Percentiles rank a stretch among this genome's conserved stretches.
These are phyloP conservation scores for Hyphodiscus sp. DNA, from an alignment of 2,329 filamentous ascomycete genomes.

Conservation along the genomic window DNA sequence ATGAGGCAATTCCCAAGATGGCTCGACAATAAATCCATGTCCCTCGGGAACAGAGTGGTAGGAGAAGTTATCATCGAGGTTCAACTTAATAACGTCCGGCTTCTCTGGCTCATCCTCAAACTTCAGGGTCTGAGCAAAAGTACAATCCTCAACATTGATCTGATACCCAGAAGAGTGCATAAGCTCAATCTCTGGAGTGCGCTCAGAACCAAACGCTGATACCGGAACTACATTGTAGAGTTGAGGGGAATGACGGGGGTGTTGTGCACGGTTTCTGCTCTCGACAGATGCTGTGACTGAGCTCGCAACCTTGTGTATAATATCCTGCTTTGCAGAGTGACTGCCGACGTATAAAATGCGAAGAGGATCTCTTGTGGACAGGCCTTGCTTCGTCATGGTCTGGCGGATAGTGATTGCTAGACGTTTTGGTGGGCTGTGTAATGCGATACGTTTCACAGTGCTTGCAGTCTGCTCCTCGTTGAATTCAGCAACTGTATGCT, in stretches of 20 bases:
- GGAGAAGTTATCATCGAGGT: slow-evolving; percentile 30
- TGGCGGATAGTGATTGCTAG: slow-evolving; percentile 40
- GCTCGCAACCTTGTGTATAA: slow-evolving; percentile 42
- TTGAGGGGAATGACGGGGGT: slow-evolving; percentile 31
- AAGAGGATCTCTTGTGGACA: slow-evolving; percentile 40
- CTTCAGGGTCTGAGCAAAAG: slow-evolving; percentile 32
- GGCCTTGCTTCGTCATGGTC: slow-evolving; percentile 41
- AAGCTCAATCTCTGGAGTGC: slow-evolving; percentile 43
- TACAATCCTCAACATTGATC: slow-evolving; percentile 45
- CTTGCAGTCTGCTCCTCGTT: slow-evolving; percentile 34
- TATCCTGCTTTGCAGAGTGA: slow-evolving; percentile 34
- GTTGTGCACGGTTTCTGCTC: slow-evolving; percentile 26
- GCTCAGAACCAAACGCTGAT: slow-evolving; percentile 40
- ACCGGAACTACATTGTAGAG: slow-evolving; percentile 47
- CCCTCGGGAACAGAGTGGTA: slow-evolving; percentile 34
- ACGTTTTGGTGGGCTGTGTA: slow-evolving; percentile 31
- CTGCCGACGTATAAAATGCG: slow-evolving; percentile 44
- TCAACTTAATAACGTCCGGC: slow-evolving; percentile 35
- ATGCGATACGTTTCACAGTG: slow-evolving; percentile 30
- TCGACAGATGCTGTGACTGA: slow-evolving; percentile 38
- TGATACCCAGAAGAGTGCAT: slow-evolving; percentile 45
- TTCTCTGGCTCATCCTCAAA: slow-evolving; percentile 30
- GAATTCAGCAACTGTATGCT: slow-evolving; percentile 40
- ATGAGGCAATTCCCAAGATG: slow-evolving; percentile 42
- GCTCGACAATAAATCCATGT: slow-evolving; percentile 33